These are phyloP conservation scores for Penicillium sp. DNA, from an alignment of 2,329 filamentous ascomycete genomes.

Conservation along the genomic window DNA sequence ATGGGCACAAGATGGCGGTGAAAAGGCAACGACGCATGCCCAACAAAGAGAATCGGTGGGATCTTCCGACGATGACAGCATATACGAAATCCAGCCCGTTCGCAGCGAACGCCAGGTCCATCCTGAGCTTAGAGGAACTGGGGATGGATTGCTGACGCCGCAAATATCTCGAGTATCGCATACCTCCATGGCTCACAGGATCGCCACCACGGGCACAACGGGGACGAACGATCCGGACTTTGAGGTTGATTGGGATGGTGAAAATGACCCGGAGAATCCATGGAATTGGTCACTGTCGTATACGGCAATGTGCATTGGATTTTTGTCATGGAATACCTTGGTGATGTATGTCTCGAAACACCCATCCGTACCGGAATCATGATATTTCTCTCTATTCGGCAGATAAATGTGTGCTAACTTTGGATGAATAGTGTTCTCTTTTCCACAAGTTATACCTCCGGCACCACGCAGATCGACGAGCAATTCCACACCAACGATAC, in stretches of 20 bases:
- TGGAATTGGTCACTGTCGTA: constrained; percentile 62
- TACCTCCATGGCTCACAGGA: constrained; percentile 31
- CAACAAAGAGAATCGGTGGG: constrained; percentile 6
- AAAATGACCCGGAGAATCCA: constrained; percentile 43
- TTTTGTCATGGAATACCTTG: constrained; percentile 57
- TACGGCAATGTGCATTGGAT: constrained; percentile 52
- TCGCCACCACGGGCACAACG: constrained; percentile 43
- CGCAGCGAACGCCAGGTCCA: constrained; percentile 11
- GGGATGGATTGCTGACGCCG: constrained; percentile 22
- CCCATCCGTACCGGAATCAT: not conserved
- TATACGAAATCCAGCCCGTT: constrained; percentile 11
- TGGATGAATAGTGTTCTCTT: constrained; percentile 55
- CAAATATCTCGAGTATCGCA: constrained; percentile 27
- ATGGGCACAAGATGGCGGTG: not conserved
- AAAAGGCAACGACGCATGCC: not conserved
- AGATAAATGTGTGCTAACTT: constrained; percentile 14
- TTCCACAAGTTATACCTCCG: constrained; percentile 74
- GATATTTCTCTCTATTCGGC: not conserved
- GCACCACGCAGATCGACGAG: constrained; percentile 62
- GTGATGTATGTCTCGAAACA: constrained; percentile 40
- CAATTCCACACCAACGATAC: constrained; percentile 51
- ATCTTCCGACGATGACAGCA: constrained; percentile 9
- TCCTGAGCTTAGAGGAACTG: constrained; percentile 8
- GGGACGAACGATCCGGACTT: constrained; percentile 56
- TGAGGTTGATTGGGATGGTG: constrained; percentile 67